Evolutionary conservation across 2,329 filamentous ascomycete genomes (phyloP), one percentile per base, ranked within the genome.

Genomic region (Fusarium cyanostomum): DNA sequence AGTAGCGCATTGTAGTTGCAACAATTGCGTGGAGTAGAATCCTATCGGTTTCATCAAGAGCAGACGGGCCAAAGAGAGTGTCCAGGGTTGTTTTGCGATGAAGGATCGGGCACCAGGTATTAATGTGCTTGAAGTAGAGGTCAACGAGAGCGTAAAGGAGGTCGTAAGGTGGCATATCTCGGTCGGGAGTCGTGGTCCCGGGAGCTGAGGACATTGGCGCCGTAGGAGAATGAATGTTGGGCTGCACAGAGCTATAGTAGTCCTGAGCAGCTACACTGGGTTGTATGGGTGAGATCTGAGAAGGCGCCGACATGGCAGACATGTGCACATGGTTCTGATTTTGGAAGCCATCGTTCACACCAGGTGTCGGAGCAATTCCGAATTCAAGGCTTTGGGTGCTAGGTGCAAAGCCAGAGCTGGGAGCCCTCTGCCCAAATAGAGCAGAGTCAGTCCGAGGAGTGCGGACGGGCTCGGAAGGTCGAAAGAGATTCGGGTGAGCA

Each of bases 11-110:
- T 0, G 92, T 94, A 0, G 92, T 95, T 2, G 92, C 92, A 5
- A 97, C 92, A 52, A 97, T 96, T 6, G 94, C 90, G 75, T 96
- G 92, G 7, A 97, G 81, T 12, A 97, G 80, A 52, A 96, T 90
- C 37, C 90, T 85, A 72, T 97, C 93, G 2, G 90, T 88, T 75
- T 96, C 92, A 33, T 94, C 90, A 2, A 95, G 79, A 2, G 89
- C 86, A 0, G 88, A 86, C 1, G 89, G 86, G 0, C 92, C 92
- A 67, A 97, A 97, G 0, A 97, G 82, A 1, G 88, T 87, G 68
- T 96, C 91, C 8, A 97, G 77, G 0, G 92, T 96, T 5, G 90
- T 88, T 71, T 91, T 88, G 18, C 92, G 87, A 75, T 97, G 92
- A n/a, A 97, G 80, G 21, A 97, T 95, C 0, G 94, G 93, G 73